Percentiles rank a stretch among this genome's conserved stretches.
Evolutionary conservation across 73 alveolate genomes (phyloP).

Genomic region (Paramecium sexaurelia): DNA sequence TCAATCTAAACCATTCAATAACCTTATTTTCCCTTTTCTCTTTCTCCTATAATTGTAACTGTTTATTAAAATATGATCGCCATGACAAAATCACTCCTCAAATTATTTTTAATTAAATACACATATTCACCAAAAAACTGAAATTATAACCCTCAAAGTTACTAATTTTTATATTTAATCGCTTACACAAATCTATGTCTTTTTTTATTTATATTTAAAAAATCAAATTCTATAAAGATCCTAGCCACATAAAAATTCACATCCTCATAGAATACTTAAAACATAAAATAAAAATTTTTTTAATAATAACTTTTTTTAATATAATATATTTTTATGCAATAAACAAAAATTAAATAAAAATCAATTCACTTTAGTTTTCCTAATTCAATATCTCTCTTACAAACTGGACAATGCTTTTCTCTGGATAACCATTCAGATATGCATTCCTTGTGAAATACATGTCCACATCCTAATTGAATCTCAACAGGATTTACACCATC

Average conservation of each 20-base stretch:
- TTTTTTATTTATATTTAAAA: background rate
- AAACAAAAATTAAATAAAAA: background rate
- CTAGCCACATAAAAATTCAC: background rate
- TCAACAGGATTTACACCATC: constrained; percentile 25
- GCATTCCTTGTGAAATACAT: constrained; percentile 72
- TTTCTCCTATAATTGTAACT: background rate
- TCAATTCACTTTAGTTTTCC: background rate
- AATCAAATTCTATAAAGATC: background rate
- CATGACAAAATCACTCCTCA: background rate
- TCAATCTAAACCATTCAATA: background rate
- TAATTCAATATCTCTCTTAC: constrained; percentile 63
- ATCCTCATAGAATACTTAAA: background rate
- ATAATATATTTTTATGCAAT: background rate
- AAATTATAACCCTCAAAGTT: background rate
- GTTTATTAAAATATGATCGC: background rate
- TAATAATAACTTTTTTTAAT: background rate
- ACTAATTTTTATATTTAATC: background rate
- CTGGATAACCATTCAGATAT: constrained; percentile 65
- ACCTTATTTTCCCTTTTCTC: background rate
- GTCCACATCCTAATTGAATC: constrained; percentile 61
- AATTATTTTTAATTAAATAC: background rate
- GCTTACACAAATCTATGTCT: too few relatives aligned
- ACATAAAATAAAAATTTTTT: background rate
- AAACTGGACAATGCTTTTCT: constrained; percentile 66
- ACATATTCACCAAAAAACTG: background rate